Evolutionary conservation across 805 yeast genomes (phyloP).

Genomic region (Ogataea glucozyma): DNA sequence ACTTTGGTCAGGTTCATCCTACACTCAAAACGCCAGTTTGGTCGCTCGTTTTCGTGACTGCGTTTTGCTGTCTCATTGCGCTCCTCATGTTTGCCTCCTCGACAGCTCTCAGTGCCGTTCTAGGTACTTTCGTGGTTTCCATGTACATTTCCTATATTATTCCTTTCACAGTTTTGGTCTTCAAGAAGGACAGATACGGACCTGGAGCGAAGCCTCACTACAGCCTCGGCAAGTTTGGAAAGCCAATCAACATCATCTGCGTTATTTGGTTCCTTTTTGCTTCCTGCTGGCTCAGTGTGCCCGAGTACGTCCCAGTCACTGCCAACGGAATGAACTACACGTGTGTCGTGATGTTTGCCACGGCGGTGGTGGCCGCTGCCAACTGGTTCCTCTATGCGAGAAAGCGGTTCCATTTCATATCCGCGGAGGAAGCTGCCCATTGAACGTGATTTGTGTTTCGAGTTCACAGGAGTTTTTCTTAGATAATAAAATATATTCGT

Average conservation of each 20-base stretch:
- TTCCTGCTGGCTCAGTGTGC: conserved; percentile 27
- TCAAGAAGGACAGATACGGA: conserved; percentile 4
- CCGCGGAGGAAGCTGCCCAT: conserved; percentile 1
- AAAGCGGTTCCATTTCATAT: conserved; percentile 14
- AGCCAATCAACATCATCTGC: conserved; percentile 22
- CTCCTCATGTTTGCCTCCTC: conserved; percentile 5
- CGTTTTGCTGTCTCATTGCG: conserved; percentile 1
- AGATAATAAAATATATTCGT: not conserved
- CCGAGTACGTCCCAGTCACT: conserved; percentile 22
- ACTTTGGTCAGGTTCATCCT: not conserved
- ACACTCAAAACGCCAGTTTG: conserved; percentile 4
- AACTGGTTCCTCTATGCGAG: conserved; percentile 25
- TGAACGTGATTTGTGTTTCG: too few relatives aligned
- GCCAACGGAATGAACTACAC: conserved; percentile 29
- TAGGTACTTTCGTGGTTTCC: conserved; percentile 3
- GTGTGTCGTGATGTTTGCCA: conserved; percentile 26
- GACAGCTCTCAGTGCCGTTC: conserved; percentile 3
- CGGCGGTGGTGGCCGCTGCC: conserved; percentile 23
- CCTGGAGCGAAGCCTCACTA: conserved; percentile 3
- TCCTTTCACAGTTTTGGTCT: not conserved
- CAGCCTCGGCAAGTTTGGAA: conserved; percentile 23
- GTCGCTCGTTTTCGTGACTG: not conserved
- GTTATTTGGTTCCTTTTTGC: conserved; percentile 27
- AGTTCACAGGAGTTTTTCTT: too few relatives aligned
- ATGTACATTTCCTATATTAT: conserved; percentile 2